Evolutionary conservation across 768 basidiomycete species (phyloP), one percentile per base, ranked within the genome.

Genomic region (Solioccasus polychromus): DNA sequence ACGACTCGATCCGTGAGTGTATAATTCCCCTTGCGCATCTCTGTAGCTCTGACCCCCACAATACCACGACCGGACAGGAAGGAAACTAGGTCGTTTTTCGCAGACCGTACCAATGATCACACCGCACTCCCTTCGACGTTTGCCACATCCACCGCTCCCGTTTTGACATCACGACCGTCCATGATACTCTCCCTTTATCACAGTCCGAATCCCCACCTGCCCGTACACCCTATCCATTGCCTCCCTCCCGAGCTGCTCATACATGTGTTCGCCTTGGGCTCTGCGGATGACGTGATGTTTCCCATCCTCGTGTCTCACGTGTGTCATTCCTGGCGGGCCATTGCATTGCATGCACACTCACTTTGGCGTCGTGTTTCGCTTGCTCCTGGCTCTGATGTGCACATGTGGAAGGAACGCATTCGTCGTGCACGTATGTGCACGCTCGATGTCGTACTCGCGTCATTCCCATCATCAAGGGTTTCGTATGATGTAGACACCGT

Each of bases 231-330:
- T 48, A 79, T 87, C 42, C 73, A 74, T 48, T 58, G 61, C 20
- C 76, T 88, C 35, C 85, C 86, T 8, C 65, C 69, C 24, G 86
- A 89, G 58, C 61, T 89, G 15, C 71, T 88, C 30, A 69, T 79
- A 29, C 74, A 78, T 48, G 75, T 88, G 39, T 87, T 89, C 59
- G 58, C 77, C 19, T 64, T 82, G 12, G 85, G 79, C 14, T 71
- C 81, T 11, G 66, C 79, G 46, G 74, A 76, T 39, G 77, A 81
- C 59, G 57, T 64, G 39, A 74, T 75, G 68, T 72, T 86, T 28
- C 80, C 85, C 18, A 53, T 87, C 49, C 64, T 68, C 35, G 71
- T 85, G 39, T 87, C 86, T 8, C 85, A 86, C 52, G 82, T 86
- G 44, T 88, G 83, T 61, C 70, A 74, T 35, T 59, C 66, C 26